Base-by-base conservation (phyloP, 208 protist genomes). In the Trypanosoma conorhini region DNA sequence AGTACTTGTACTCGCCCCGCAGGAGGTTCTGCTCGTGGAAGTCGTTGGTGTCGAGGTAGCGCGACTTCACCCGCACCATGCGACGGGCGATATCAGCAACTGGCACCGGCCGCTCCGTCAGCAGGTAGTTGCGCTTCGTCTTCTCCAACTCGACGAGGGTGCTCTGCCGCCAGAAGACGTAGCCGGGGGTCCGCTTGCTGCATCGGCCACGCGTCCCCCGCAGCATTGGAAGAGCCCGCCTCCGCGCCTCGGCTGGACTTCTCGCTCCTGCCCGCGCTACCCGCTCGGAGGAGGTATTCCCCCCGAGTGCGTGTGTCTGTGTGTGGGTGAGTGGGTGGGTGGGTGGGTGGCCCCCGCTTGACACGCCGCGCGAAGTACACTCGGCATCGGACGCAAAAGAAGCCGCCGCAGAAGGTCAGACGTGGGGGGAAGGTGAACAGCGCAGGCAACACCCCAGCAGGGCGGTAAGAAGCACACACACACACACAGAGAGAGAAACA, bases 1-100 rank as follows among this genome's bases (percentile, higher is more conserved):
- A 97, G 75, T 96, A 97, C 82, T 97, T 97, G 89, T 97, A 97
- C 81, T 97, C 93, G 13, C 93, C 93, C 0, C 89, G 82, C n/a
- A 97, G 82, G 8, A 97, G 72, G 56, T 74, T 92, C 42, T 83
- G 82, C 74, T 96, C 90, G 69, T 95, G 87, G 54, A 83, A 88
- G 77, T 97, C 93, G 1, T 59, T 67, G 4, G 87, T 92, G 55
- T 76, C 85, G 51, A 91, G 64, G 74, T 95, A 95, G 67, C 85
- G 83, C 26, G 80, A 73, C 78, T 88, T 86, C 28, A 96, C 85
- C 15, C 84, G 81, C 9, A 82, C 76, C 93, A 97, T 97, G 12
- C 93, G 86, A 7, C 90, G 86, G 17, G 86, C 77, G 52, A 97
- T 83, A 54, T 97, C 90, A 24, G 81, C 90, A 15, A 96, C 74